Percentiles rank a stretch among this genome's conserved stretches.
These are phyloP conservation scores for Xanthoconium purpureum DNA, from an alignment of 768 basidiomycete species.

Conservation along the genomic window DNA sequence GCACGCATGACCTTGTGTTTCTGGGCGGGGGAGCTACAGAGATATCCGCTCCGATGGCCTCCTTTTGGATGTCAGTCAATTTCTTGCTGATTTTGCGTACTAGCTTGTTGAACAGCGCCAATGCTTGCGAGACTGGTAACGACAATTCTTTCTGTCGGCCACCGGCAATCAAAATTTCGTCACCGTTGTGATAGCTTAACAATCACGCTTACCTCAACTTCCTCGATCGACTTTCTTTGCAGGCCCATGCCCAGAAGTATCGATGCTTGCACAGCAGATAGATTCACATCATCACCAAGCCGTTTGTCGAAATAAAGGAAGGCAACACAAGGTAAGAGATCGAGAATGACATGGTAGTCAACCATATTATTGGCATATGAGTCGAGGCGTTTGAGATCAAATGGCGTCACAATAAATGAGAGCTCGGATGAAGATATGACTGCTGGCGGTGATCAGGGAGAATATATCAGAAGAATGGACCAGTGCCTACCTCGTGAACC, in stretches of 20 bases:
- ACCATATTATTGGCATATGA: conserved; percentile 95
- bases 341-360: conserved; percentile 94
- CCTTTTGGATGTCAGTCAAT: conserved; percentile 76
- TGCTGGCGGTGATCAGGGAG: background rate
- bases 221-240: conserved; percentile 87
- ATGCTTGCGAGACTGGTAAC: conserved; percentile 78
- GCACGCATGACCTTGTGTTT: conserved; percentile 15
- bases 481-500: conserved; percentile 25
- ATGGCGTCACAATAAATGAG: conserved; percentile 72
- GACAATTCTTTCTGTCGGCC: conserved; percentile 65
- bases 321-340: conserved; percentile 80
- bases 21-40: conserved; percentile 39
- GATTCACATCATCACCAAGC: conserved; percentile 57
- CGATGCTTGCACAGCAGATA: conserved; percentile 89
- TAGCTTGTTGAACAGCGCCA: conserved; percentile 90
- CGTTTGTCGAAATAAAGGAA: conserved; percentile 82
- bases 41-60: conserved; percentile 64
- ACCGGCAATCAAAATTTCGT: background rate
- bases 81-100: conserved; percentile 79
- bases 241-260: conserved; percentile 87
- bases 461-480: conserved; percentile 20
- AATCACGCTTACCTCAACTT: conserved; percentile 65
- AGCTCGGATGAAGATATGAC: conserved; percentile 42
- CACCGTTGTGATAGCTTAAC: background rate
- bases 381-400: conserved; percentile 93